Evolutionary conservation across 2,329 filamentous ascomycete species (phyloP), one percentile per base, ranked within the genome.

Genomic region (Trichophyton equinum): DNA sequence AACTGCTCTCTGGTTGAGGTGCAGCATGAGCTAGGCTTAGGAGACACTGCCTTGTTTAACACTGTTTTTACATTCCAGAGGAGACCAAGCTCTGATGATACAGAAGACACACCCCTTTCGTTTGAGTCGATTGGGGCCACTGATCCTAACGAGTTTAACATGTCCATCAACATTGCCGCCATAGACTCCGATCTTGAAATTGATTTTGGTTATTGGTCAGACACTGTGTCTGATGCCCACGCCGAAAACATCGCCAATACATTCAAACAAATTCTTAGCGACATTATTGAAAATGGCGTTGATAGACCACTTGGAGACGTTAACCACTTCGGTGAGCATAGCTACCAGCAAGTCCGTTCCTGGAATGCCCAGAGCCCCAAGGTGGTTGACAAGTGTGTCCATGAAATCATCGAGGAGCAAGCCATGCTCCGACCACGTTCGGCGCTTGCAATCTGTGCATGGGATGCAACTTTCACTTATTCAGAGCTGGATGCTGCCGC

Each of bases 1-100:
- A 75, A 73, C 60, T 79, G 77, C 64, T 81, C 80, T 1, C 70
- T 79, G 20, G 77, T 77, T 4, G 74, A 75, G 56, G 77, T 80
- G 9, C 77, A 79, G 60, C 73, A 76, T 61, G 72, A 73, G 51
- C 67, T 76, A 60, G 69, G 71, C 6, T 64, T 69, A 57, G 67
- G 72, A 58, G 71, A 72, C 15, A 68, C 71, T 49, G 62, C 70
- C 6, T 67, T 77, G 1, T 77, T 77, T 63, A 76, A 77, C 62
- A 76, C 75, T 2, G 73, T 71, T 0, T 67, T 76, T 5, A 75
- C 75, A 1, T 74, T 76, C 38, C 75, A 76, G 38, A 74, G 72
- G 58, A 68, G 71, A 40, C 67, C 67, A 0, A 65, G 63, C 33
- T 64, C 67, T 2, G 67, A 67, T 15, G 64, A 62, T 18, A 59